Percentiles rank a stretch among this genome's conserved stretches.
Evolutionary conservation across 352 stramenopile species (phyloP).

Genomic region (Globisporangium barbulae): DNA sequence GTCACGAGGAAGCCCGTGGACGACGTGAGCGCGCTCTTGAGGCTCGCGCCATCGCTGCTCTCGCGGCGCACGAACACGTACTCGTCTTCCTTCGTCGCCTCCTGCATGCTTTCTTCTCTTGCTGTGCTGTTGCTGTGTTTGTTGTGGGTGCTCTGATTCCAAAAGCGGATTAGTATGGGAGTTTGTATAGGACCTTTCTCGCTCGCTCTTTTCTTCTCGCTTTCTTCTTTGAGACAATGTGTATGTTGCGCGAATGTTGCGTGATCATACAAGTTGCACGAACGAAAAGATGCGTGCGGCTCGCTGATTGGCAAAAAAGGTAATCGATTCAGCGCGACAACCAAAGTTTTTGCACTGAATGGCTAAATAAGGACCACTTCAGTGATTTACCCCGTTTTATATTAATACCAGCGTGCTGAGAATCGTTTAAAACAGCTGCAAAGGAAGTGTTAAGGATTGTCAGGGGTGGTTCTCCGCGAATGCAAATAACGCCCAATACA

Average conservation of each 20-base stretch:
- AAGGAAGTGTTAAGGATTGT: no score
- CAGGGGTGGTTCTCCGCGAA: no score
- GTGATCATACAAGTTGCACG: neutral
- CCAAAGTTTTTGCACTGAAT: no score
- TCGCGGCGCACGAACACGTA: constrained; percentile 67
- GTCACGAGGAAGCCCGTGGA: constrained; percentile 15
- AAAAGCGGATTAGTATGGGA: neutral
- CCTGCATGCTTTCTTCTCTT: constrained; percentile 11
- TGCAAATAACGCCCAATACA: no score
- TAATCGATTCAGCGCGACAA: no score
- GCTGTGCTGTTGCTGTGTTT: neutral
- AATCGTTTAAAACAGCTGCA: no score
- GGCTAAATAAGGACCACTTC: no score
- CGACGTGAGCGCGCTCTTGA: constrained; percentile 9
- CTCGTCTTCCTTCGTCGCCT: constrained; percentile 51
- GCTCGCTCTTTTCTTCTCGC: neutral
- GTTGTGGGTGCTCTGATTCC: neutral
- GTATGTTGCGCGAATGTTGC: neutral
- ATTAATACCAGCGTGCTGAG: no score
- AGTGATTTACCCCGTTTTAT: no score
- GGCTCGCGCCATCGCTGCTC: constrained; percentile 9
- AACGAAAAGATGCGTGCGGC: no score
- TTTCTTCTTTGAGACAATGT: neutral
- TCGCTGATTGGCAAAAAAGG: no score
- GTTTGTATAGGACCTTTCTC: neutral